Evolutionary conservation across 306 rosid species (phyloP).

Genomic region (Rosa persica): DNA sequence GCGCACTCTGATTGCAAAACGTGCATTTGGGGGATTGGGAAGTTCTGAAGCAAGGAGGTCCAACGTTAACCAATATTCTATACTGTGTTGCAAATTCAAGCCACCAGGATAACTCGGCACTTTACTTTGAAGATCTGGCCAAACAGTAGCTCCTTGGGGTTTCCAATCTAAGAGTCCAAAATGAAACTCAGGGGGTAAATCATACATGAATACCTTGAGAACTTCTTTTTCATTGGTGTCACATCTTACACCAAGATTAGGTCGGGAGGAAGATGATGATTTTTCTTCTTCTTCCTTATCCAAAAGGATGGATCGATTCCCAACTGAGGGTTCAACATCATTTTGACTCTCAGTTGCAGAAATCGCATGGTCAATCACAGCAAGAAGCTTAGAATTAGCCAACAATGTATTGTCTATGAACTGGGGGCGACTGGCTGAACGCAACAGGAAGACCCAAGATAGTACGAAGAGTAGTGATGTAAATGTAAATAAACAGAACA

Average conservation of each 20-base stretch:
- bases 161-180: constrained; percentile 71
- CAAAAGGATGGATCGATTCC: constrained; percentile 47
- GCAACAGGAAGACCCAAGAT: constrained; percentile 65
- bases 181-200: constrained; percentile 64
- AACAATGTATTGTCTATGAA: constrained; percentile 33
- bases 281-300: constrained; percentile 30
- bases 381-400: constrained; percentile 35
- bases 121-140: constrained; percentile 58
- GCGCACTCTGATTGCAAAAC: constrained; percentile 48
- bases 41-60: constrained; percentile 71
- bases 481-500: constrained; percentile 46
- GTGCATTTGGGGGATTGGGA: constrained; percentile 38
- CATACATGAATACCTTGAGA: constrained; percentile 73
- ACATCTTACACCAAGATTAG: constrained; percentile 25
- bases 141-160: constrained; percentile 38
- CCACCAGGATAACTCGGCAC: constrained; percentile 72
- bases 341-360: constrained; percentile 20
- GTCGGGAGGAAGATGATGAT: constrained; percentile 9
- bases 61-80: constrained; percentile 81
- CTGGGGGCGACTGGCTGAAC: constrained; percentile 35
- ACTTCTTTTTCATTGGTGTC: constrained; percentile 15
- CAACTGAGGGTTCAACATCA: constrained; percentile 24
- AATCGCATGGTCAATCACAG: constrained; percentile 19
- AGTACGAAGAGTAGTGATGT: constrained; percentile 49
- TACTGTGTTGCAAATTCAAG: constrained; percentile 76